phyloP scores from a whole-genome alignment of 257 asterid species.

The Ilex aquifolium region DNA sequence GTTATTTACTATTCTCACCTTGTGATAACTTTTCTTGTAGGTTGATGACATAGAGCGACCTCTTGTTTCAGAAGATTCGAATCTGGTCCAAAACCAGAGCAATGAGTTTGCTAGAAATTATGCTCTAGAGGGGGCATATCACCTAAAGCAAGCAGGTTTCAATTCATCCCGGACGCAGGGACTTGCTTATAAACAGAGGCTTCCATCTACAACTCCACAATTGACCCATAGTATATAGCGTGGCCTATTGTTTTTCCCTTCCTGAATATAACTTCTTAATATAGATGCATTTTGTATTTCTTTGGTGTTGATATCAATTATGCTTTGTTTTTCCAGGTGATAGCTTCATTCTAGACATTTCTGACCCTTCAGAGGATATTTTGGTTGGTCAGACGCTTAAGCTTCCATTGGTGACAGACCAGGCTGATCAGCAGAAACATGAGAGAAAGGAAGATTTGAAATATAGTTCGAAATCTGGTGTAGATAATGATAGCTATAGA shows the following conservation, averaged over 20 bases:
- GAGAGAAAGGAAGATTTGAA: slow-evolving; percentile 27
- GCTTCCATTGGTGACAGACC: slow-evolving; percentile 27
- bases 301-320: background rate
- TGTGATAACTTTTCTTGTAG: slow-evolving; percentile 31
- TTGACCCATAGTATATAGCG: slow-evolving; percentile 49
- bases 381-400: slow-evolving; percentile 32
- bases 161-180: slow-evolving; percentile 36
- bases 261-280: slow-evolving; percentile 6
- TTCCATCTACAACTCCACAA: slow-evolving; percentile 42
- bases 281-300: slow-evolving; percentile 7
- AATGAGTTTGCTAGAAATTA: slow-evolving; percentile 35
- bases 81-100: slow-evolving; percentile 35
- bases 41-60: slow-evolving; percentile 86
- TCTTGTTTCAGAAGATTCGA: slow-evolving; percentile 62
- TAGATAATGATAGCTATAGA: slow-evolving; percentile 16
- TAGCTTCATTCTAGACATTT: slow-evolving; percentile 77
- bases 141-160: slow-evolving; percentile 35
- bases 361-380: slow-evolving; percentile 59
- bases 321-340: slow-evolving; percentile 53
- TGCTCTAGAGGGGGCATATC: slow-evolving; percentile 34
- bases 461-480: slow-evolving; percentile 16
- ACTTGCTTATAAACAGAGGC: slow-evolving; percentile 46
- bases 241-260: slow-evolving; percentile 8
- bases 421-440: slow-evolving; percentile 20
- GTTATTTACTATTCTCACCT: slow-evolving; percentile 4